Conservation (phyloP, 2,329 filamentous ascomycete species). For the Cladosporium sp. region DNA sequence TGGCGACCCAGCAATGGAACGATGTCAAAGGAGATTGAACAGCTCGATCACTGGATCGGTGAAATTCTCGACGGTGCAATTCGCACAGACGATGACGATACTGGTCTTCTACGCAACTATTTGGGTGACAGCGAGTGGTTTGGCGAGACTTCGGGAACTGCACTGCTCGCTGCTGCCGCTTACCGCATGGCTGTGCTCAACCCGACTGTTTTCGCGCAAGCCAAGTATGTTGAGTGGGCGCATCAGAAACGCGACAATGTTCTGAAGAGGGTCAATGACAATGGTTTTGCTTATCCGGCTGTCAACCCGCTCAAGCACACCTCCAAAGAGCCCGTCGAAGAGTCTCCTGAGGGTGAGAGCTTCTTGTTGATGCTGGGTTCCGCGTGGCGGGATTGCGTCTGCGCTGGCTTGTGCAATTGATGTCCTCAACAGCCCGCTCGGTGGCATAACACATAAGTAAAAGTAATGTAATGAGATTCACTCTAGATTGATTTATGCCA, state of each 20-base stretch:
- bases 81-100: constrained; percentile 30
- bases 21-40: constrained; percentile 20
- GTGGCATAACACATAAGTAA: too few species aligned
- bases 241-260: constrained; percentile 37
- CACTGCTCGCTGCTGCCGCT: constrained; percentile 41
- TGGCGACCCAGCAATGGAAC: constrained; percentile 24
- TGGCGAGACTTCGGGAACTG: constrained; percentile 47
- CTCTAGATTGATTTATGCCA: too few species aligned
- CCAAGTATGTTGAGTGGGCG: constrained; percentile 38
- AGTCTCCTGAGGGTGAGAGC: constrained; percentile 41
- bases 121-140: constrained; percentile 42
- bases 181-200: constrained; percentile 44
- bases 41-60: constrained; percentile 32
- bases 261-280: constrained; percentile 30
- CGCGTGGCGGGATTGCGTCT: constrained; percentile 40
- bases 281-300: constrained; percentile 39
- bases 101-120: constrained; percentile 45
- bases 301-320: constrained; percentile 40
- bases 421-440: too few species aligned
- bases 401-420: constrained; percentile 19
- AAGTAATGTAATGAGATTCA: too few species aligned
- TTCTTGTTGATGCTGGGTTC: constrained; percentile 43
- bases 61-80: constrained; percentile 37
- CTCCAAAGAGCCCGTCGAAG: constrained; percentile 30
- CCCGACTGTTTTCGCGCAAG: constrained; percentile 32